Base-by-base conservation (phyloP, 1,139 yeast genomes). In the Yamadazyma jaroonii region DNA sequence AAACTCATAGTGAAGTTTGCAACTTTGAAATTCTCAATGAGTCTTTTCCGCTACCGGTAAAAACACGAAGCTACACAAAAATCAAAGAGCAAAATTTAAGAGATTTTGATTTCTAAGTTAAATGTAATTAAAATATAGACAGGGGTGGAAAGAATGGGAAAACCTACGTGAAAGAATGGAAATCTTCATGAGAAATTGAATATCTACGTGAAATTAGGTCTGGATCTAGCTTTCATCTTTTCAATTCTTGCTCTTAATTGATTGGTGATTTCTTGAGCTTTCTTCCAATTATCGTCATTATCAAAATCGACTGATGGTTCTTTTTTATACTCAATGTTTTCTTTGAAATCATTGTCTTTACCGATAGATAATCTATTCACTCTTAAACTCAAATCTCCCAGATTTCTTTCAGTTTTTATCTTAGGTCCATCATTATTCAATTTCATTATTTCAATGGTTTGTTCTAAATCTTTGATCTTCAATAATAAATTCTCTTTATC, bases 261-360 rank as follows among this genome's bases (percentile, higher is more conserved):
- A 11, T 80, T 78, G 1, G 97, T 89, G 10, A 88, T 94, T 48
- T 86, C 95, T 0, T 94, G 92, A 0, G 96, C 96, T 36, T 92
- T 75, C 52, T 76, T 78, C 96, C 96, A 89, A 49, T 84, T 80
- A 41, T 85, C 95, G 48, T 81, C 87, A 29, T 71, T 63, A 37
- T 71, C 74, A 34, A 65, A 47, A 25, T 36, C 31, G n/a, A 11
- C n/a, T n/a, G 7, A 4, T 27, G 21, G 12, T 22, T 9, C 3
- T 25, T 20, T 10, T 15, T 17, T 11, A 15, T 23, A 22, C 10
- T 31, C 6, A 13, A 15, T 9, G 22, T 29, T 11, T 10, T 23
- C 11, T 11, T 26, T 14, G 26, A 29, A 32, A 25, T 59, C 59
- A 33, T 53, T 56, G 9, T 50, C 64, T 4, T 62, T 63, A 29